phyloP scores from a whole-genome alignment of 805 yeast genomes.

The Metschnikowia lachancei region DNA sequence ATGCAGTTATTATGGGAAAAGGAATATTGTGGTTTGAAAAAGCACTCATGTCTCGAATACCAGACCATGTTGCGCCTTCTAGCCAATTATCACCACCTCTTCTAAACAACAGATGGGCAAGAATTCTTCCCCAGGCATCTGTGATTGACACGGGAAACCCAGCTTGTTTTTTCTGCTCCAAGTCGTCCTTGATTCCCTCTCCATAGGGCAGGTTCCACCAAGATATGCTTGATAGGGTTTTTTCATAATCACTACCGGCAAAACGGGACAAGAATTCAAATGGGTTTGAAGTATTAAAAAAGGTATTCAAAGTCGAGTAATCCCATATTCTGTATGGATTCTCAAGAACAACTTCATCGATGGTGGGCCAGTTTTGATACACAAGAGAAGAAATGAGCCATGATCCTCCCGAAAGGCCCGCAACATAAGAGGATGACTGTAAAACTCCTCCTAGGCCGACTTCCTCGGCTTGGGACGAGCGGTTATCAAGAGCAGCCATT shows the following conservation, averaged over 20 bases:
- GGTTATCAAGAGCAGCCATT: slow-evolving; percentile 20
- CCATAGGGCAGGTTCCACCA: slow-evolving; percentile 37
- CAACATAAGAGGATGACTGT: slow-evolving; percentile 65
- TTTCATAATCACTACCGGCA: slow-evolving; percentile 23
- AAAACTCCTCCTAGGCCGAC: slow-evolving; percentile 67
- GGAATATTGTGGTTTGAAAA: slow-evolving; percentile 41
- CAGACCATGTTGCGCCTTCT: slow-evolving; percentile 33
- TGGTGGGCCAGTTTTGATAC: slow-evolving; percentile 69
- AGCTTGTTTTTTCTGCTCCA: slow-evolving; percentile 47
- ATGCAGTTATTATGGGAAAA: slow-evolving; percentile 37
- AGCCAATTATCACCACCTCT: slow-evolving; percentile 27
- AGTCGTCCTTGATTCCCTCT: slow-evolving; percentile 49
- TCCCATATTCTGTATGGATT: slow-evolving; percentile 37
- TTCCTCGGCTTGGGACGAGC: slow-evolving; percentile 21
- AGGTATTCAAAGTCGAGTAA: slow-evolving; percentile 27
- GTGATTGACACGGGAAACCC: slow-evolving; percentile 69
- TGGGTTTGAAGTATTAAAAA: slow-evolving; percentile 25
- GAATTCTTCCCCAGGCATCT: slow-evolving; percentile 77
- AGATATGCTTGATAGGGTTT: slow-evolving; percentile 30
- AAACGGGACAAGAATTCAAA: slow-evolving; percentile 21
- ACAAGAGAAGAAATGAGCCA: slow-evolving; percentile 75
- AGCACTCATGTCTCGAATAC: slow-evolving; percentile 25
- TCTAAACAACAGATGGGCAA: slow-evolving; percentile 63
- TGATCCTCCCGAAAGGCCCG: slow-evolving; percentile 82
- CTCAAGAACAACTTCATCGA: slow-evolving; percentile 51